Base-by-base conservation (phyloP, 2,329 filamentous ascomycete genomes). In the Beauveria pseudobassiana region DNA sequence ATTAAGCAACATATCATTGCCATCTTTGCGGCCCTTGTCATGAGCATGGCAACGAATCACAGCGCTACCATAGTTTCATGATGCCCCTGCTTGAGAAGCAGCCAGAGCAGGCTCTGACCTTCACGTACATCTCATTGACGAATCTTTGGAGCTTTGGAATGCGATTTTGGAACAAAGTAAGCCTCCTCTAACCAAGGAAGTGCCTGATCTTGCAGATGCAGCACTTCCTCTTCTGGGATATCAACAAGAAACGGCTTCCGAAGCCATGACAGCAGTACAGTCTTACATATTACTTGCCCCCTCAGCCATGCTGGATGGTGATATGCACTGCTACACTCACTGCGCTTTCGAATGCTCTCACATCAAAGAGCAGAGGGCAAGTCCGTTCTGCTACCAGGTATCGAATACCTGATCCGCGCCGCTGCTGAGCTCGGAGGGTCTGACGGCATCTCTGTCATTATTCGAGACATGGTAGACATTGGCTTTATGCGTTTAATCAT, bases 1-100 rank as follows among this genome's bases (percentile, higher is more conserved):
- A 89, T 97, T 80, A 98, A 98, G 74, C 93, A 97, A 74, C 87
- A 91, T 1, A 92, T 98, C 58, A 82, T 98, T 62, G 90, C 89
- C 2, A 88, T 98, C 45, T 85, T 98, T 57, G 82, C 90, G 1
- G 88, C 91, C 2, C 80, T 99, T 16, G 90, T 96, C n/a, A 87
- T 87, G 70, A 89, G 93, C 1, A 90, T 98, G 84, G 89, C 63
- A 81, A 84, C 14, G 83, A 88, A 10, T 95, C 91, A 5, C 82
- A 87, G 64, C 82, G 87, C 20, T 96, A 96, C 67, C 91, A 97
- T 65, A 75, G 81, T 18, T 80, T 93, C 58, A 89, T 97, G 67
- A 77, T 96, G 20, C 93, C 93, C 0, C 82, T 98, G 56, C 88
- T 99, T 48, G 81, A 51, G 88, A 89, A 68, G 91, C 92, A 1